Base-by-base conservation (phyloP, 2,329 filamentous ascomycete species). In the Harringtonia aguacate region DNA sequence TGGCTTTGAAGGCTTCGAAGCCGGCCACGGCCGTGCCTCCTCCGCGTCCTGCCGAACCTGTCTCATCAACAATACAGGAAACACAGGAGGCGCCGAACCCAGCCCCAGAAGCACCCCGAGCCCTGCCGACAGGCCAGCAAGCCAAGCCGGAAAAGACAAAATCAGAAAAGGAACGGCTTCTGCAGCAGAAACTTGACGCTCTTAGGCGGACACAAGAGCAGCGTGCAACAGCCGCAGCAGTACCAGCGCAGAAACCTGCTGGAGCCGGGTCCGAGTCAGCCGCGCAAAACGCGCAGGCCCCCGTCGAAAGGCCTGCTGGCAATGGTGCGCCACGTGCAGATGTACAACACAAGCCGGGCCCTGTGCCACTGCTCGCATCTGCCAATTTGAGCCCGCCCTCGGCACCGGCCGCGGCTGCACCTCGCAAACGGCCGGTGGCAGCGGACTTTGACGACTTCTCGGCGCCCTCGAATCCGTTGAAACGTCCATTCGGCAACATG, bases 111-210 rank as follows among this genome's bases (percentile, higher is more conserved):
- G 8, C 30, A 13, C 8, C 12, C 14, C 30, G 5, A 31, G 12
- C 12, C 14, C 30, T 14, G 14, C 8, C 30, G 14, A 8, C 12
- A 13, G 5, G 8, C 13, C 30, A 31, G 33, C 18, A 59, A 29
- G 20, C 64, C 54, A 75, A 66, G 51, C 66, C 42, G 18, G 48
- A 48, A 14, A 52, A 48, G 29, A 17, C 67, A 28, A 77, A 81
- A 56, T 77, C 76, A 17, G 75, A 87, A 51, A 94, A 85, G 48
- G 85, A 86, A 46, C 74, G 72, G 46, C 64, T 88, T 28, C 70
- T 89, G 38, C 79, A 86, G 50, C 77, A 86, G 56, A 87, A 86
- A 52, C 81, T 94, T 56, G 85, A 87, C 47, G 82, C 82, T 20
- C 64, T 92, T 20, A 78, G 79, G 52, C 80, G 77, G 53, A 66